Evolutionary conservation across 116 monocot genomes (phyloP).

Genomic region (Papilionanthe hybrid): DNA sequence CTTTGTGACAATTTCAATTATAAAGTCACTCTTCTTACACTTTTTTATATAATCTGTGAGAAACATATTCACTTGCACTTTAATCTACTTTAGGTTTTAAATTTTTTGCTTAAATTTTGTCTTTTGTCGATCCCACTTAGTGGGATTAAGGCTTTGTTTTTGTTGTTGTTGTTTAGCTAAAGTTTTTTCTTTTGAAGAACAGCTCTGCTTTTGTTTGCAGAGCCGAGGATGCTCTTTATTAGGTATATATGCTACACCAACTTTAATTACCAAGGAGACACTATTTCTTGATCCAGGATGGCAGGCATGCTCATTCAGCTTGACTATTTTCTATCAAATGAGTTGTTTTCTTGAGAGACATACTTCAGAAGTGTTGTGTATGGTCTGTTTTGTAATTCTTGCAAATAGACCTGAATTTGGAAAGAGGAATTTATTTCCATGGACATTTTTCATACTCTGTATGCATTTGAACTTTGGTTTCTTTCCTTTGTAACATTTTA

Average conservation of each 20-base stretch:
- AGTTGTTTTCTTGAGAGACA: background rate
- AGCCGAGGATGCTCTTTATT: slow-evolving; percentile 93
- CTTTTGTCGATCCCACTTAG: no score
- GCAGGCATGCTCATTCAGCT: slow-evolving; percentile 41
- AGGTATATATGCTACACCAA: slow-evolving; percentile 87
- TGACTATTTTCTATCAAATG: background rate
- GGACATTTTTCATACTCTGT: background rate
- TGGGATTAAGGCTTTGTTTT: no score
- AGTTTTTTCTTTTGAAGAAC: no score
- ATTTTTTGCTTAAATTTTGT: background rate
- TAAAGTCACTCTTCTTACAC: background rate
- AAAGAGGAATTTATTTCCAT: background rate
- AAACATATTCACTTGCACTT: background rate
- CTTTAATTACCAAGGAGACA: slow-evolving; percentile 65
- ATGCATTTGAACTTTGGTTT: background rate
- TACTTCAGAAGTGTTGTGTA: background rate
- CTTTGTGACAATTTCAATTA: slow-evolving; percentile 2
- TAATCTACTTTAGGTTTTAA: background rate
- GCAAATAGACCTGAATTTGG: background rate
- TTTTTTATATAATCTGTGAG: background rate
- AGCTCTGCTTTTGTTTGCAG: slow-evolving; percentile 51
- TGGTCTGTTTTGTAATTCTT: background rate
- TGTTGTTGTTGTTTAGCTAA: no score
- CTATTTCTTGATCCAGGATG: slow-evolving; percentile 85
- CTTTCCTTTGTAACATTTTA: background rate